Conservation (phyloP, 108 stramenopile species). For the Pseudonitzschia multistriata region DNA sequence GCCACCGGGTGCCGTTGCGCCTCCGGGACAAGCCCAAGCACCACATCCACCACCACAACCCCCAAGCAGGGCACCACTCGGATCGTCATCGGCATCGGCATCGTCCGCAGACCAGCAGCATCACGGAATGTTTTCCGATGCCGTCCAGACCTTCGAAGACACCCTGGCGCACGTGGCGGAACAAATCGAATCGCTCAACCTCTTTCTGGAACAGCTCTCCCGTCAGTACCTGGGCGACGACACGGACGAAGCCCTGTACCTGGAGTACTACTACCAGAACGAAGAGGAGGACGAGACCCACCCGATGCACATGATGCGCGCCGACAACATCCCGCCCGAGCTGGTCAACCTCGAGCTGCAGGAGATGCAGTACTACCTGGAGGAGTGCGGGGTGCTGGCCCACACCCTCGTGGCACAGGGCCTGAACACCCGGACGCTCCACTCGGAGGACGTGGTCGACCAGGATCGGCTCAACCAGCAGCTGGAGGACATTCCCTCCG, state of each 20-base stretch:
- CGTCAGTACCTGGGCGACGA: slow-evolving; percentile 47
- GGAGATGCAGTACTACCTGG: slow-evolving; percentile 38
- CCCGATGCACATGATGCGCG: slow-evolving; percentile 5
- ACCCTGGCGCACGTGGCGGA: slow-evolving; percentile 50
- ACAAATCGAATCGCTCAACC: slow-evolving; percentile 51
- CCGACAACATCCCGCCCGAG: slow-evolving; percentile 36
- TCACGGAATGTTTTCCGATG: slow-evolving; percentile 34
- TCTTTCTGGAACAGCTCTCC: slow-evolving; percentile 44
- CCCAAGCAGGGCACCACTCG: not conserved
- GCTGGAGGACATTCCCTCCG: slow-evolving; percentile 49
- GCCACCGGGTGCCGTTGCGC: not conserved
- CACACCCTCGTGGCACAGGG: slow-evolving; percentile 33
- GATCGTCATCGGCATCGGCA: not conserved
- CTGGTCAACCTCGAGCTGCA: slow-evolving; percentile 29
- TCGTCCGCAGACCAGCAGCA: not conserved
- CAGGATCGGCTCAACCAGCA: slow-evolving; percentile 21
- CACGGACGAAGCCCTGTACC: slow-evolving; percentile 26
- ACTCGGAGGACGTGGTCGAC: slow-evolving; percentile 14
- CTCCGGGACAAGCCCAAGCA: not conserved
- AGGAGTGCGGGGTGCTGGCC: slow-evolving; percentile 42
- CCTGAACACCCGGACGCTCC: slow-evolving; percentile 20
- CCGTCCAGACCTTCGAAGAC: slow-evolving; percentile 40
- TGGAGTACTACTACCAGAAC: slow-evolving; percentile 42
- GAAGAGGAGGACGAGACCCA: slow-evolving; percentile 27
- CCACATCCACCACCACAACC: not conserved